Evolutionary conservation across 78 protist species (phyloP).

Genomic region (Dictyostelium discoideum): DNA sequence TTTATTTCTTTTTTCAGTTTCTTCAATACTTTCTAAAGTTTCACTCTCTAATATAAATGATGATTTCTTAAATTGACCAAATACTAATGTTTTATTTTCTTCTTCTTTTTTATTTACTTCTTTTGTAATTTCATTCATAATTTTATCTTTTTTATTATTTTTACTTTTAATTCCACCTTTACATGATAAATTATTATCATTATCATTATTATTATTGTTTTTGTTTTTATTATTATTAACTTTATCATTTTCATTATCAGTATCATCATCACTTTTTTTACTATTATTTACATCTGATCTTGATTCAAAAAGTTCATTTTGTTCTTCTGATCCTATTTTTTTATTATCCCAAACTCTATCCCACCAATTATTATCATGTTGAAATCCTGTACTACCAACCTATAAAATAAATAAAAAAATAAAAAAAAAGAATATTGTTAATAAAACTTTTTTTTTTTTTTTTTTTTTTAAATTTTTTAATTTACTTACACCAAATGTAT

Average conservation of each 20-base stretch:
- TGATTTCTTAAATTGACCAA: conserved; percentile 14
- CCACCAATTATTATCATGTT: conserved; percentile 74
- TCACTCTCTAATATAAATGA: neutral
- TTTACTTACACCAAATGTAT: conserved; percentile 76
- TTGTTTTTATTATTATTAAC: neutral
- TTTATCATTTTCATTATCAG: neutral
- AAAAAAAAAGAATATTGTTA: neutral
- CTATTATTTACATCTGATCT: neutral
- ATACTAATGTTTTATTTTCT: neutral
- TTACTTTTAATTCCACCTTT: conserved; percentile 6
- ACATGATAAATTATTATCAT: neutral
- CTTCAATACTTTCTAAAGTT: neutral
- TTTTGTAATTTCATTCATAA: neutral
- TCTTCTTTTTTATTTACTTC: neutral
- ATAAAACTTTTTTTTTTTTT: neutral
- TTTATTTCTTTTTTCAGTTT: neutral
- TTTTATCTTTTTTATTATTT: neutral
- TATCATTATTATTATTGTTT: neutral
- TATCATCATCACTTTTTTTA: neutral
- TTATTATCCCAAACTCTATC: conserved; percentile 39
- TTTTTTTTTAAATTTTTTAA: neutral
- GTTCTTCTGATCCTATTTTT: conserved; percentile 15
- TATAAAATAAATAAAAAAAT: neutral
- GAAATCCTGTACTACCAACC: conserved; percentile 33
- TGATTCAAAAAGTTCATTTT: conserved; percentile 47